Base-by-base conservation (phyloP, 192 early-diverging fungal species). In the Borealophlyctis nickersoniae region DNA sequence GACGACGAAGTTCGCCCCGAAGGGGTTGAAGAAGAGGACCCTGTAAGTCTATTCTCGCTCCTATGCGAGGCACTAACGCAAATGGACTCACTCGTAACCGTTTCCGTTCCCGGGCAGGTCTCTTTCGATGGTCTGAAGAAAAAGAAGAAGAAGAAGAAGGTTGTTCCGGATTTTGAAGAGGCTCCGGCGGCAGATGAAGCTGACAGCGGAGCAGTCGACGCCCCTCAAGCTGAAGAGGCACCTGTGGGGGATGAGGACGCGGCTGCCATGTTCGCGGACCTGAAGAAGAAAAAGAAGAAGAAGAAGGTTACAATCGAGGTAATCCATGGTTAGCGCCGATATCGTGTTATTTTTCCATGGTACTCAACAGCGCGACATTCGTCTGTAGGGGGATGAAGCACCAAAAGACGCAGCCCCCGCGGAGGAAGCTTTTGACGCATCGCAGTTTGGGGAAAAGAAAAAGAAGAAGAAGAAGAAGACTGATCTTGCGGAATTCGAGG, bases 201-300 rank as follows among this genome's bases (percentile, higher is more conserved):
- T 13, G 11, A 22, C 23, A 31, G n/a, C 2, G 24, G 11, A 11
- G 45, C 24, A 45, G 39, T 19, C 39, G 54, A 36, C 0, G 34
- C 64, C 11, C 30, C 49, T 22, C 58, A 19, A 4, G 51, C 11
- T 14, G 23, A 51, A 36, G 32, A 4, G 13, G 69, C 51, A n/a
- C 22, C 57, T 19, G 34, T n/a, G 19, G 58, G 30, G 3, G 65
- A 52, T 45, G 72, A 65, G 35, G 73, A 79, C 28, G 62, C 60
- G 45, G 67, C 19, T 19, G 55, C 33, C 63, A 63, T 87, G 77
- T 91, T 92, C 76, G 88, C 78, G 52, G 88, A 89, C 63, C 80
- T 89, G 77, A 93, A 93, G 69, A 92, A 92, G 84, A 92, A 92
- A 71, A 91, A 91, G 78, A 91, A 91, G 73, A 89, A 90, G 82